Evolutionary conservation across 2,329 filamentous ascomycete species (phyloP).

Genomic region (Aspergillus sp.): DNA sequence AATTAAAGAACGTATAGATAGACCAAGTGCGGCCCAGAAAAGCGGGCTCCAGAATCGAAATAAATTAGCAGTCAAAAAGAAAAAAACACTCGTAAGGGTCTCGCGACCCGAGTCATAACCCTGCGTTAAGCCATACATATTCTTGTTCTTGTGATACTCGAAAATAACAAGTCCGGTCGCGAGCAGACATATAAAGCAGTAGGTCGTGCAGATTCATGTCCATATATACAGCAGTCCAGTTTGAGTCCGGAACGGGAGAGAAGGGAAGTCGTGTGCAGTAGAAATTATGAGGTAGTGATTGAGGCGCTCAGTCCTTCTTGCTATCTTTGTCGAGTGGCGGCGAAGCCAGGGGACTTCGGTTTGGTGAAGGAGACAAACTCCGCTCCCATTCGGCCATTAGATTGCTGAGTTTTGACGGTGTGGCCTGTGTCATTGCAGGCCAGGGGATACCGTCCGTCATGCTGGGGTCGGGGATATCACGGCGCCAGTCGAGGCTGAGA

Average conservation of each 20-base stretch:
- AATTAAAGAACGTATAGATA: background rate
- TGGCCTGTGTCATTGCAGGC: constrained; percentile 69
- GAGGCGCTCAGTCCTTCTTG: constrained; percentile 30
- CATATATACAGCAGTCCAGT: constrained; percentile 21
- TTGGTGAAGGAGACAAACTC: constrained; percentile 59
- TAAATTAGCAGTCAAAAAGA: constrained; percentile 15
- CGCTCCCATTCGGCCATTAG: constrained; percentile 92
- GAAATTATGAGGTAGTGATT: background rate
- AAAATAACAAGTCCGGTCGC: constrained; percentile 11
- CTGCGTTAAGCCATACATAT: constrained; percentile 29
- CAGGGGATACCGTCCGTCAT: constrained; percentile 56
- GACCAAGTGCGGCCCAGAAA: background rate
- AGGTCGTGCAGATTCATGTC: constrained; percentile 18
- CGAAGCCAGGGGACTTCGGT: constrained; percentile 19
- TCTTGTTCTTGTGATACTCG: constrained; percentile 17
- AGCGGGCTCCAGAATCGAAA: constrained; percentile 8
- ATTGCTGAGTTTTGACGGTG: constrained; percentile 75
- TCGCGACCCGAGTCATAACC: constrained; percentile 32
- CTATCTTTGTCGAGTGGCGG: constrained; percentile 26
- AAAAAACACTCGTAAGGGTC: constrained; percentile 30
- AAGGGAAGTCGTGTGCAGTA: background rate
- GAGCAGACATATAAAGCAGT: constrained; percentile 11
- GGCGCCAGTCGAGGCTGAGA: constrained; percentile 41
- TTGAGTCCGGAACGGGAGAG: background rate
- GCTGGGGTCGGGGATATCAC: constrained; percentile 30